These are phyloP conservation scores for Periconia sp. DNA, from an alignment of 2,329 filamentous ascomycete species.

Conservation along the genomic window DNA sequence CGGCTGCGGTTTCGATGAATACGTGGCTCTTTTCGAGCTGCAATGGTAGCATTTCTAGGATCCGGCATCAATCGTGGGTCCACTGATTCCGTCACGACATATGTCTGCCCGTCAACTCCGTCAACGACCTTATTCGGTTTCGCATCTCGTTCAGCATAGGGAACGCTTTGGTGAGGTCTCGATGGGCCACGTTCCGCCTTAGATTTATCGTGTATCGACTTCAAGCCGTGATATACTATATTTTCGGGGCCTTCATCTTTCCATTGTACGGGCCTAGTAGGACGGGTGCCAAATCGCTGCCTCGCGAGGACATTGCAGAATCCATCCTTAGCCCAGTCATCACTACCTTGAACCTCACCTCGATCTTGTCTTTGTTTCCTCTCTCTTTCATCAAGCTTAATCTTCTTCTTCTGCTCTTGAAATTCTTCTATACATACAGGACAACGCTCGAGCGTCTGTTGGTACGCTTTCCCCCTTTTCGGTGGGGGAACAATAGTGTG, in stretches of 20 bases:
- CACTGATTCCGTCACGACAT: conserved; percentile 6
- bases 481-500: conserved; percentile 11
- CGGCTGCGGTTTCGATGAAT: no score
- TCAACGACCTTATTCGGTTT: neutral
- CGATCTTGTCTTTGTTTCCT: neutral
- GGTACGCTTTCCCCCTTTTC: neutral
- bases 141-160: neutral
- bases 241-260: neutral
- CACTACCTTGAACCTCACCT: neutral
- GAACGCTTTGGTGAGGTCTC: neutral
- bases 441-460: conserved; percentile 14
- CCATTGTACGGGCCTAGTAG: neutral
- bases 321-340: conserved; percentile 4
- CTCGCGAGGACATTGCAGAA: conserved; percentile 6
- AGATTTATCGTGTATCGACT: neutral
- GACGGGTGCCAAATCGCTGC: neutral
- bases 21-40: no score
- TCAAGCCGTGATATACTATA: neutral
- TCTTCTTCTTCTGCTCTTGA: neutral
- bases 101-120: neutral
- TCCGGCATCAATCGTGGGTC: neutral
- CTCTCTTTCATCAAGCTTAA: neutral
- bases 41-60: no score
- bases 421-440: conserved; percentile 10
- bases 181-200: neutral